Evolutionary conservation across 257 asterid species (phyloP).

Genomic region (Knoxia roxburghii): DNA sequence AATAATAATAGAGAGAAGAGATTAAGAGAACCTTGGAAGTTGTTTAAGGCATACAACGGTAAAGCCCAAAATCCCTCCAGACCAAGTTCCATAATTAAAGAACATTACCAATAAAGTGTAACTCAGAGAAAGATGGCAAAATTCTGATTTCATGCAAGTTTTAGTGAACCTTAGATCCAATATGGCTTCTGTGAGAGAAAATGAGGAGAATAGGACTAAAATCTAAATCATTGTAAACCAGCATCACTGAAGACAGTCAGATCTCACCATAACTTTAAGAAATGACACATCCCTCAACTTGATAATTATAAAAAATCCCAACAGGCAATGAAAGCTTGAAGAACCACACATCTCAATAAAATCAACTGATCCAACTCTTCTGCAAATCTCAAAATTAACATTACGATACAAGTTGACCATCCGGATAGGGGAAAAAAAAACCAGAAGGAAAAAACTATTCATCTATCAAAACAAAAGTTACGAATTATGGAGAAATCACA

Average conservation of each 20-base stretch:
- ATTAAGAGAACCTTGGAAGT: no score
- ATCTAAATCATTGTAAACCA: background rate
- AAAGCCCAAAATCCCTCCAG: no score
- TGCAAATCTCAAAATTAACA: background rate
- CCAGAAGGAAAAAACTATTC: constrained; percentile 13
- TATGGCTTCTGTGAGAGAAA: no score
- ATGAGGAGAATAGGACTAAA: background rate
- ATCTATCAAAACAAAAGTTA: constrained; percentile 14
- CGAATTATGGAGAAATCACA: constrained; percentile 22
- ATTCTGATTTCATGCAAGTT: no score
- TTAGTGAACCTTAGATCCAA: no score
- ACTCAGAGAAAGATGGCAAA: no score
- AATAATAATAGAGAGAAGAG: no score
- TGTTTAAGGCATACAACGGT: no score
- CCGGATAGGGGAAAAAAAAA: background rate
- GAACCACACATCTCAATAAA: background rate
- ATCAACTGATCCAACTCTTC: background rate
- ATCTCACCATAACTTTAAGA: background rate
- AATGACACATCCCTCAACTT: background rate
- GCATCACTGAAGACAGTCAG: background rate
- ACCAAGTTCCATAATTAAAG: no score
- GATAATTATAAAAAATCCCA: no score
- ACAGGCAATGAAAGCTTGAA: constrained; percentile 3
- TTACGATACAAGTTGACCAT: background rate
- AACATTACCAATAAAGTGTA: no score